Evolutionary conservation across 2,329 filamentous ascomycete genomes (phyloP).

Genomic region (Cytospora piceicola): DNA sequence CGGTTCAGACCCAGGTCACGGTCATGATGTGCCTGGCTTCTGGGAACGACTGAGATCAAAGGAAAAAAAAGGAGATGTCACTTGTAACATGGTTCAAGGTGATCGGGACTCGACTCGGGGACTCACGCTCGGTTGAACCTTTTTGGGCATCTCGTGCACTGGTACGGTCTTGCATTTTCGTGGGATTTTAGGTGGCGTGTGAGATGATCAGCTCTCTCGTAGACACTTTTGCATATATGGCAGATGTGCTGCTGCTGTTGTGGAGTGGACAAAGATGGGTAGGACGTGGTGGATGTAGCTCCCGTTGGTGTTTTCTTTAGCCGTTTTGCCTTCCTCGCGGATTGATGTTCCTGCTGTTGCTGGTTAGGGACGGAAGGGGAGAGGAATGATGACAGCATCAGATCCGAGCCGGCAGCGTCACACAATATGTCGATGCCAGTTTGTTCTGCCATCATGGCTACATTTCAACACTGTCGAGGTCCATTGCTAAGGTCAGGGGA

Average conservation of each 20-base stretch:
- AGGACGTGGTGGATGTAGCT: conserved; percentile 27
- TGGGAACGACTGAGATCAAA: not conserved
- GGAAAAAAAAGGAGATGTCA: too few relatives aligned
- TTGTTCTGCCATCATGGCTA: conserved; percentile 34
- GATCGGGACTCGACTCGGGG: not conserved
- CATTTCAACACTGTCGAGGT: not conserved
- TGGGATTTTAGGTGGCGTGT: conserved; percentile 38
- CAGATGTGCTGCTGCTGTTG: conserved; percentile 30
- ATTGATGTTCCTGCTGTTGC: conserved; percentile 18
- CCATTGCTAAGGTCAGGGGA: not conserved
- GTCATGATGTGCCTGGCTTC: not conserved
- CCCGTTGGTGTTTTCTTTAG: conserved; percentile 19
- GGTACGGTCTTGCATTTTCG: conserved; percentile 38
- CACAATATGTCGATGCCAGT: conserved; percentile 39
- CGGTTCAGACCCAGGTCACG: not conserved
- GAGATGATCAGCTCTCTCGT: conserved; percentile 39
- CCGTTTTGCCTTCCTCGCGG: conserved; percentile 25
- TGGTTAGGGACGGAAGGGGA: not conserved
- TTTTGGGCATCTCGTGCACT: conserved; percentile 38
- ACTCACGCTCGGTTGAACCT: conserved; percentile 39
- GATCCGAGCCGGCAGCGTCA: conserved; percentile 35
- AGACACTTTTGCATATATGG: conserved; percentile 37
- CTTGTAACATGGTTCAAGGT: not conserved
- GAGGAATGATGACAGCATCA: conserved; percentile 8
- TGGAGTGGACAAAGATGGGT: not conserved